Base-by-base conservation (phyloP, 371 early-diverging fungal species). In the Choanephora cucurbitarum region DNA sequence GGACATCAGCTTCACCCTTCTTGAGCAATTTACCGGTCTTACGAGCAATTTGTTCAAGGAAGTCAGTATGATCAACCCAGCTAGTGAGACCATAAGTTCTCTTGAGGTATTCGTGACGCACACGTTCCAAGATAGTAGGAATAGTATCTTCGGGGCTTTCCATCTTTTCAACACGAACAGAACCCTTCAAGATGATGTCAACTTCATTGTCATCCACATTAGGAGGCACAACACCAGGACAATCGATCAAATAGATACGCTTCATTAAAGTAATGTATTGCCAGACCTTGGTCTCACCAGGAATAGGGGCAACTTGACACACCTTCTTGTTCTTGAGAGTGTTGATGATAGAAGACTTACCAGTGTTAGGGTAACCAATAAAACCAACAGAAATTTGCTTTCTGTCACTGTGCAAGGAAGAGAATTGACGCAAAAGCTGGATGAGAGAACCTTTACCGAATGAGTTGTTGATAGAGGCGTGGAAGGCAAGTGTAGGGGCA, bases 261-360 rank as follows among this genome's bases (percentile, higher is more conserved):
- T 95, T 95, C 91, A 95, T 99, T 60, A 99, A 84, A 13, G 99
- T 95, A 50, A 99, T 97, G 74, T 99, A 99, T 75, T 99, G 99
- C 99, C 99, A 99, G 57, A 96, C 94, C 82, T 98, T 99, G 54
- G 99, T 99, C 73, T 99, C 98, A 48, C 99, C 99, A 31, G 99
- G 99, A 55, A 99, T 86, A 2, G 99, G 99, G 11, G 99, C 99
- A 15, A 98, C 98, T 44, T 81, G 94, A 87, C 99, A 99, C 22
- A 99, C 99, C 76, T 93, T 91, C 78, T 99, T 98, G 50, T 87
- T 84, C 66, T 93, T 88, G 44, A 99, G 82, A 10, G 99, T 95
- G 82, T 99, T 99, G 77, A 99, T 99, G 70, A 99, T 97, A 63
- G 96, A 95, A 55, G 92, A 92, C 73, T 97, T 95, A 53, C 95